Conservation (phyloP, 2,329 filamentous ascomycete genomes). For the Lachnellula occidentalis region DNA sequence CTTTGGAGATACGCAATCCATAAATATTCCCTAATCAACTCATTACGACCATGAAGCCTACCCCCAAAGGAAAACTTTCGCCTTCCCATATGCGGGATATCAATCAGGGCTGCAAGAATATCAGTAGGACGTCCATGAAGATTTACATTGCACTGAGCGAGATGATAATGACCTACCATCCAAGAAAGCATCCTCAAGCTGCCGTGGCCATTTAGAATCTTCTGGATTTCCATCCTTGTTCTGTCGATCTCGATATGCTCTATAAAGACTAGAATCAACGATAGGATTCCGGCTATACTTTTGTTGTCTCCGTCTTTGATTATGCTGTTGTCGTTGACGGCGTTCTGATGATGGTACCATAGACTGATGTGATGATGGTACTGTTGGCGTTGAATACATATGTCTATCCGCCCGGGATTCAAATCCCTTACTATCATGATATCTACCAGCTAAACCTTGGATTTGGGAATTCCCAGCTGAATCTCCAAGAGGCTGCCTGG, state of each 20-base stretch:
- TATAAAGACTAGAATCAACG: constrained; percentile 56
- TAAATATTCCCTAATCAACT: constrained; percentile 64
- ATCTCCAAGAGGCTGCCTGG: constrained; percentile 26
- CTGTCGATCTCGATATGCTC: constrained; percentile 61
- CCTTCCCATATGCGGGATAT: constrained; percentile 61
- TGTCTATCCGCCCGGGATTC: constrained; percentile 18
- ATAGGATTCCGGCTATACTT: constrained; percentile 48
- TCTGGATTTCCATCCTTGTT: constrained; percentile 55
- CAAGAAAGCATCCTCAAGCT: constrained; percentile 61
- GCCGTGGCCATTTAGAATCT: constrained; percentile 55
- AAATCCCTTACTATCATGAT: constrained; percentile 28
- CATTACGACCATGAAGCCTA: constrained; percentile 61
- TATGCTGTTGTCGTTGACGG: constrained; percentile 31
- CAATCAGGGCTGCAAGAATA: constrained; percentile 48
- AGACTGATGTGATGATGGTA: constrained; percentile 23
- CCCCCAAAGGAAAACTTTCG: constrained; percentile 61
- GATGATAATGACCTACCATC: constrained; percentile 62
- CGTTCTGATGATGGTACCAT: constrained; percentile 23
- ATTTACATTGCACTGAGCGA: no score
- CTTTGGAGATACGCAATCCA: constrained; percentile 42
- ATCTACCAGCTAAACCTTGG: constrained; percentile 21
- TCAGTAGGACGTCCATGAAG: constrained; percentile 13
- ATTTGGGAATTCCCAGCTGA: constrained; percentile 29
- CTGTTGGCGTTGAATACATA: constrained; percentile 24
- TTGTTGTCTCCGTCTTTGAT: constrained; percentile 24